Percentiles rank a stretch among this genome's conserved stretches.
These are phyloP conservation scores for Xylariomycetidae sp. DNA, from an alignment of 2,329 filamentous ascomycete genomes.

Conservation along the genomic window DNA sequence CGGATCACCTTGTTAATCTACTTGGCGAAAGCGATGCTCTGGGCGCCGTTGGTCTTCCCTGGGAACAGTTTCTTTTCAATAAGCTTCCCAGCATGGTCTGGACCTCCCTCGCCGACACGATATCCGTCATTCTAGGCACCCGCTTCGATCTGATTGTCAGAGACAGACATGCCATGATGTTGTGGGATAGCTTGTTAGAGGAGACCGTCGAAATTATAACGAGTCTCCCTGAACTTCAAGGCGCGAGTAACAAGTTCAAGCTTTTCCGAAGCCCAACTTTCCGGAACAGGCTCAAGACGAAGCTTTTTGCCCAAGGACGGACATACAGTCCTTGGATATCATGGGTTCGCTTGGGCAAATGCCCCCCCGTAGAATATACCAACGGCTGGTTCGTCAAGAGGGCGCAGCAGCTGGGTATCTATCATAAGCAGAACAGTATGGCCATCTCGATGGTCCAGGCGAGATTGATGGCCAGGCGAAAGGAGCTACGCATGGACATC, in stretches of 20 bases:
- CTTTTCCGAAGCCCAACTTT: slow-evolving; percentile 57
- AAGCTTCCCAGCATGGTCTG: slow-evolving; percentile 79
- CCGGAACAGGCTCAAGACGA: slow-evolving; percentile 54
- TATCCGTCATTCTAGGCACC: slow-evolving; percentile 75
- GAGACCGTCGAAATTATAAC: slow-evolving; percentile 72
- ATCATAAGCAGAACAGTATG: slow-evolving; percentile 67
- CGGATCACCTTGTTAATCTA: slow-evolving; percentile 57
- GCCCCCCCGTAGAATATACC: slow-evolving; percentile 76
- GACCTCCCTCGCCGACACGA: slow-evolving; percentile 71
- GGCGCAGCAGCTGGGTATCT: slow-evolving; percentile 68
- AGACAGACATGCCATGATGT: slow-evolving; percentile 59
- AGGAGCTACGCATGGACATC: slow-evolving; percentile 24
- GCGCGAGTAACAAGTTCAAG: slow-evolving; percentile 50
- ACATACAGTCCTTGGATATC: slow-evolving; percentile 65
- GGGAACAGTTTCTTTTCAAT: slow-evolving; percentile 59
- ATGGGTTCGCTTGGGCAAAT: slow-evolving; percentile 55
- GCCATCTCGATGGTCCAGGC: slow-evolving; percentile 69
- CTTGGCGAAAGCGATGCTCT: slow-evolving; percentile 60
- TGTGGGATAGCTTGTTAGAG: slow-evolving; percentile 66
- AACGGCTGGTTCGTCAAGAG: slow-evolving; percentile 82
- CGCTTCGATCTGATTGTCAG: slow-evolving; percentile 66
- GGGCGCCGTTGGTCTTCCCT: slow-evolving; percentile 52
- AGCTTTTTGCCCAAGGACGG: slow-evolving; percentile 47
- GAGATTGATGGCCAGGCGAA: slow-evolving; percentile 43
- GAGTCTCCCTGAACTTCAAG: slow-evolving; percentile 67